Base-by-base conservation (phyloP, 495 filamentous ascomycete genomes). In the Usnea hakonensis region DNA sequence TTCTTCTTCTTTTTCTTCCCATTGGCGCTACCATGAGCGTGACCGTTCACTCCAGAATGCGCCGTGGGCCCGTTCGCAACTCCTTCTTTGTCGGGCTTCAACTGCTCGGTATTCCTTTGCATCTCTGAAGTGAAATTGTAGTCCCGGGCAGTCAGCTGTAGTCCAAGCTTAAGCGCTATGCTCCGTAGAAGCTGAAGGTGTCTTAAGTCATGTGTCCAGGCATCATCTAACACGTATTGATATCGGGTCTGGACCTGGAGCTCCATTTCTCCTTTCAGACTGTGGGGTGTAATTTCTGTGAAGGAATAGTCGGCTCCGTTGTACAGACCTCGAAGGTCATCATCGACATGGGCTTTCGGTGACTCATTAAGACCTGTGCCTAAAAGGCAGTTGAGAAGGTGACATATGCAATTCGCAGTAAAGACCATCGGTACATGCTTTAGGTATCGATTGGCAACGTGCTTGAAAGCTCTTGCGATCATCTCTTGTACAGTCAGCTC, bases 341-440 rank as follows among this genome's bases (percentile, higher is more conserved):
- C 81, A 65, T 97, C 91, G 52, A 89, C 83, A 54, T 91, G 86
- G 43, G 90, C 83, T 61, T 78, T 77, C 21, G 95, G 95, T 50
- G 84, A 83, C 32, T 81, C 65, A 77, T 96, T 96, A 60, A 94
- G 74, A 57, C 81, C 84, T 48, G 79, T 77, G 41, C 95, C 94
- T 36, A 99, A 79, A 19, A 99, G 78, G 74, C 95, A 97, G 79
- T 99, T 99, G 71, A 97, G 80, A 62, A 99, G 79, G 73, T 99
- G 95, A 11, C 91, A 78, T 64, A 93, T 72, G 73, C 89, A 93
- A 26, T 88, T 77, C 32, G 88, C 79, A 30, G 87, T 84, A 57
- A 97, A 84, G 8, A 87, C 83, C 58, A 85, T 77, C 17, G 95
- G 90, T n/a, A 97, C 75, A 55, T 88, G 83, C 64, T 88, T 85